phyloP scores from a whole-genome alignment of 805 yeast genomes.

The Candida silvicultrix region DNA sequence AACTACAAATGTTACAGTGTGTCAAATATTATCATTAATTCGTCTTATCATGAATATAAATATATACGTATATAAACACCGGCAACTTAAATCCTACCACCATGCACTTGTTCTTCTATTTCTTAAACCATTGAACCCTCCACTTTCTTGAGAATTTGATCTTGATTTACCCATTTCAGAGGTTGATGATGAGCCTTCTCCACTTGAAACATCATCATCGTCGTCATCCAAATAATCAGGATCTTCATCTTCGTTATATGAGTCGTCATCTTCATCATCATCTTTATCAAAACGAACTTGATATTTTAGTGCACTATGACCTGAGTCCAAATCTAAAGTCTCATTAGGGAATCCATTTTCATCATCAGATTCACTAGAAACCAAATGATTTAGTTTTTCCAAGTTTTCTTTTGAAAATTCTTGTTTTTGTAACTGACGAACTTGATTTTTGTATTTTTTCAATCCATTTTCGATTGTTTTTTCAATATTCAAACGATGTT shows the following conservation, averaged over 20 bases:
- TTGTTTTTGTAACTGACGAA: conserved; percentile 1
- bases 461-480: conserved; percentile 52
- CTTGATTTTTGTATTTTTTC: conserved; percentile 17
- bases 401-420: not conserved
- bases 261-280: conserved; percentile 3
- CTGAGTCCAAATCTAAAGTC: not conserved
- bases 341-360: conserved; percentile 4
- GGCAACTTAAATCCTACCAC: not conserved
- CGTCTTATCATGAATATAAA: too few species aligned
- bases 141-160: not conserved
- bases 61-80: too few species aligned
- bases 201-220: too few species aligned
- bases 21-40: too few species aligned
- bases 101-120: not conserved
- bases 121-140: not conserved
- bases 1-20: too few species aligned
- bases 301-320: conserved; percentile 3
- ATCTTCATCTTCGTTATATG: conserved; percentile 1
- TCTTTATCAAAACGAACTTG: conserved; percentile 8
- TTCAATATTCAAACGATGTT: conserved; percentile 60
- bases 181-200: not conserved
- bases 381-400: not conserved
- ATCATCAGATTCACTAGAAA: conserved; percentile 7
- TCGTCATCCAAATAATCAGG: not conserved
- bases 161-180: not conserved